A percentile compares a stretch with the other conserved stretches of the same genome.
These are phyloP conservation scores for Hypoxylon sp. DNA, from an alignment of 2,329 filamentous ascomycete species.

Conservation along the genomic window DNA sequence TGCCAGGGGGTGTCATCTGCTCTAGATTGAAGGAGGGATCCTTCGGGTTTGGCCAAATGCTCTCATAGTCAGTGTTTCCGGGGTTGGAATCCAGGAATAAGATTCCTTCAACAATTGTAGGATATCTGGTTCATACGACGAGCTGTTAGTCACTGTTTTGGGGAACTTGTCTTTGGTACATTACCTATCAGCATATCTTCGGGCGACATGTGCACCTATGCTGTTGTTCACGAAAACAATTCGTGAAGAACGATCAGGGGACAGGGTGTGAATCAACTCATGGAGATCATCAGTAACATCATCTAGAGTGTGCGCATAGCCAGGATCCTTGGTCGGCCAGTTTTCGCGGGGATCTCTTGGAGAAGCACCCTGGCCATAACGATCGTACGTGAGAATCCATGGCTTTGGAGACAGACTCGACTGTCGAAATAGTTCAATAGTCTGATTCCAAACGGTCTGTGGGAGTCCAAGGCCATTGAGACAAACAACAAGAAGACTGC, in stretches of 20 bases:
- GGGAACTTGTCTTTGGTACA: too few species aligned
- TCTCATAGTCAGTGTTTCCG: conserved; percentile 43
- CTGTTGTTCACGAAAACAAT: not conserved
- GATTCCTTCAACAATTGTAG: conserved; percentile 40
- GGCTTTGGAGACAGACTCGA: conserved; percentile 30
- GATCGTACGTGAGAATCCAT: conserved; percentile 47
- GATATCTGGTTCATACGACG: too few species aligned
- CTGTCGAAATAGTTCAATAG: conserved; percentile 40
- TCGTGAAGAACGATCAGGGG: not conserved
- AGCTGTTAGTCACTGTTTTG: too few species aligned
- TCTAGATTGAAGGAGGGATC: conserved; percentile 39
- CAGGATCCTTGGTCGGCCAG: conserved; percentile 36
- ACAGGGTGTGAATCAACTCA: not conserved
- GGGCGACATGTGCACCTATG: conserved; percentile 30
- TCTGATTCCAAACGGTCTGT: conserved; percentile 40
- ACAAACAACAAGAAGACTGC: conserved; percentile 42
- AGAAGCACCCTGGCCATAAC: conserved; percentile 37
- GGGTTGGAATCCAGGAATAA: conserved; percentile 48
- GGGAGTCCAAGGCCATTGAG: conserved; percentile 46
- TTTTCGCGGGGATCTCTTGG: conserved; percentile 40
- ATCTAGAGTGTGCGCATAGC: conserved; percentile 40
- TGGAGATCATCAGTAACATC: not conserved
- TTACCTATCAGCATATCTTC: conserved; percentile 44
- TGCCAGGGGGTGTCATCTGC: conserved; percentile 38
- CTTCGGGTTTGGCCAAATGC: conserved; percentile 43